phyloP scores from a whole-genome alignment of 306 rosid species.

The Coriaria nepalensis region DNA sequence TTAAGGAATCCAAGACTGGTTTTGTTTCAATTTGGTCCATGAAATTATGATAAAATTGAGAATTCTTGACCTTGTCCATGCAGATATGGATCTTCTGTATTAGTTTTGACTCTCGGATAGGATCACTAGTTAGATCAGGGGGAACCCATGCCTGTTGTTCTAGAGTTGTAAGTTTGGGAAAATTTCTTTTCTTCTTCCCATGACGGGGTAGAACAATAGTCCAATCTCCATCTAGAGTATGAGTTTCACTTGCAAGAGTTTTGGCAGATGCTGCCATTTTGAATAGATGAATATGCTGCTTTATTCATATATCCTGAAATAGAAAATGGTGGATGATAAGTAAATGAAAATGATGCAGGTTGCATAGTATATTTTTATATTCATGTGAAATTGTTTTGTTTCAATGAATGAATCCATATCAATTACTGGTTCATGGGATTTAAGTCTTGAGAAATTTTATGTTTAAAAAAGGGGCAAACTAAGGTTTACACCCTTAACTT shows the following conservation, averaged over 20 bases:
- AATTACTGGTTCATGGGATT: too few relatives aligned
- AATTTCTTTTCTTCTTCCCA: conserved; percentile 26
- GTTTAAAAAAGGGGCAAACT: too few relatives aligned
- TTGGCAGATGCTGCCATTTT: conserved; percentile 59
- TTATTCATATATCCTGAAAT: too few relatives aligned
- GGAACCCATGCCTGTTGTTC: conserved; percentile 40
- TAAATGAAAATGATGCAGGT: too few relatives aligned
- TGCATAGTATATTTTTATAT: too few relatives aligned
- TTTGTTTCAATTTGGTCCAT: conserved; percentile 31
- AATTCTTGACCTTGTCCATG: conserved; percentile 34
- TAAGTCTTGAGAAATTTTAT: too few relatives aligned
- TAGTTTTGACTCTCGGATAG: conserved; percentile 32
- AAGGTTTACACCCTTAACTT: too few relatives aligned
- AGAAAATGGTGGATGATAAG: too few relatives aligned
- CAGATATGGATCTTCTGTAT: conserved; percentile 24
- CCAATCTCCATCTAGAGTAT: conserved; percentile 42
- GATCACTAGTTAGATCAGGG: conserved; percentile 32
- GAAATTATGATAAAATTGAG: conserved; percentile 40
- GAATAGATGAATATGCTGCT: too few relatives aligned
- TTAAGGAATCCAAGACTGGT: conserved; percentile 23
- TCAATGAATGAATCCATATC: too few relatives aligned
- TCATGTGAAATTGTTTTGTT: too few relatives aligned
- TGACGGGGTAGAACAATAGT: conserved; percentile 60
- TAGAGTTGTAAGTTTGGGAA: conserved; percentile 15
- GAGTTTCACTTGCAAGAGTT: conserved; percentile 15